A percentile compares a stretch with the other conserved stretches of the same genome.
Evolutionary conservation across 106 monocot genomes (phyloP).

Genomic region (Dioscorea zingiberensis): DNA sequence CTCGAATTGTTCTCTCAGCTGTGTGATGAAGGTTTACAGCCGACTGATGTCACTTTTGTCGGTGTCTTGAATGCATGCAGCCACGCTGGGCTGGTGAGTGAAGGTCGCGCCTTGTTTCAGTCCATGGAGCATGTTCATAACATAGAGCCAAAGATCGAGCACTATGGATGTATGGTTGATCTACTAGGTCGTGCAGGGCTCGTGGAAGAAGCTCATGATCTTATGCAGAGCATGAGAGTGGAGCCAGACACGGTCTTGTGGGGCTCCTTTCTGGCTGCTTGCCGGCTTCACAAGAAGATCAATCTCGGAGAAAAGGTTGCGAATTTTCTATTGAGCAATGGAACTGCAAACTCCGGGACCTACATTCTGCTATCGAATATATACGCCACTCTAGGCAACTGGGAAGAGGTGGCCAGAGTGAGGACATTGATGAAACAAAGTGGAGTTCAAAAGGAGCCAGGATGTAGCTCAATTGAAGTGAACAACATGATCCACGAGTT

Average conservation of each 20-base stretch:
- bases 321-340: slow-evolving; percentile 28
- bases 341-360: slow-evolving; percentile 60
- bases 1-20: slow-evolving; percentile 37
- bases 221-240: slow-evolving; percentile 44
- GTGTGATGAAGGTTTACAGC: slow-evolving; percentile 22
- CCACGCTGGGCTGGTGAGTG: slow-evolving; percentile 54
- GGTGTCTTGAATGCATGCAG: slow-evolving; percentile 70
- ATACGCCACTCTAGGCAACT: slow-evolving; percentile 57
- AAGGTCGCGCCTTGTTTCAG: slow-evolving; percentile 44
- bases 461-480: slow-evolving; percentile 69
- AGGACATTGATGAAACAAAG: slow-evolving; percentile 59
- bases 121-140: slow-evolving; percentile 45
- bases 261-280: slow-evolving; percentile 55
- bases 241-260: slow-evolving; percentile 58
- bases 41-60: slow-evolving; percentile 76
- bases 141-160: slow-evolving; percentile 78
- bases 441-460: slow-evolving; percentile 62
- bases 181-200: slow-evolving; percentile 71
- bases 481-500: slow-evolving; percentile 58
- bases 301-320: slow-evolving; percentile 54
- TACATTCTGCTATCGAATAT: slow-evolving; percentile 74
- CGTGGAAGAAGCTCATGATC: slow-evolving; percentile 66
- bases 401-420: slow-evolving; percentile 48
- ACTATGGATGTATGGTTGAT: slow-evolving; percentile 79
- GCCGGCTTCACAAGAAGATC: slow-evolving; percentile 58